Base-by-base conservation (phyloP, 208 protist genomes). In the Leishmania mexicana region DNA sequence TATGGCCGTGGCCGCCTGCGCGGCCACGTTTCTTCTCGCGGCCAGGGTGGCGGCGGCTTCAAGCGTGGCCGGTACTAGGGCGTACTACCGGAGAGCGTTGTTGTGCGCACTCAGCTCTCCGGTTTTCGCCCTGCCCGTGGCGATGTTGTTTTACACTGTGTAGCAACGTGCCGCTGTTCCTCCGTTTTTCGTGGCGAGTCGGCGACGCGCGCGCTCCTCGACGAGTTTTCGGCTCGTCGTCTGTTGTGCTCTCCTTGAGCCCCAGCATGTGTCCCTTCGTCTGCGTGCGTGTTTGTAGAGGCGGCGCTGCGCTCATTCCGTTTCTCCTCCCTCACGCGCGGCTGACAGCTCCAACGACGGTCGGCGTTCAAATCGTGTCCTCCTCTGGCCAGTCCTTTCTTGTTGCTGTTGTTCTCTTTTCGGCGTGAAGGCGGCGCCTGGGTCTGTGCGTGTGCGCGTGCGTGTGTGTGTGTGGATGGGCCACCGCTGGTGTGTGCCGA, bases 1-100 rank as follows among this genome's bases (percentile, higher is more conserved):
- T 89, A 84, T 53, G 76, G 88, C 72, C 68, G 83, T 1, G 72
- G 83, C 17, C 79, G 87, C 38, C 75, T 84, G 15, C 73, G 79
- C 58, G 73, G 81, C 35, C 13, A 67, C 70, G 67, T 62, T 42
- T 42, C 31, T 47, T 76, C 54, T 77, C 57, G 78, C 21, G 51
- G 70, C 11, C 64, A 67, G 64, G 45, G 71, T 68, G 76, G 85
- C 62, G 85, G 80, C 53, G 67, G 49, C 13, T 51, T 64, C 65
- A 67, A 60, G 49, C 82, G 82, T 38, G 78, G 85, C 31, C 85
- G 85, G 31, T 88, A 88, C 78, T 88, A 80, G 78, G 76, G 35
- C 42, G 11, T 2, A 35, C 45, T 53, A 21, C 42, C 6, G 28
- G 42, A 21, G 21, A 74, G 40, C 21, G 40, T 19, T 45, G 40